These are phyloP conservation scores for Lanmaoa rubissima DNA, from an alignment of 768 basidiomycete species.

Conservation along the genomic window DNA sequence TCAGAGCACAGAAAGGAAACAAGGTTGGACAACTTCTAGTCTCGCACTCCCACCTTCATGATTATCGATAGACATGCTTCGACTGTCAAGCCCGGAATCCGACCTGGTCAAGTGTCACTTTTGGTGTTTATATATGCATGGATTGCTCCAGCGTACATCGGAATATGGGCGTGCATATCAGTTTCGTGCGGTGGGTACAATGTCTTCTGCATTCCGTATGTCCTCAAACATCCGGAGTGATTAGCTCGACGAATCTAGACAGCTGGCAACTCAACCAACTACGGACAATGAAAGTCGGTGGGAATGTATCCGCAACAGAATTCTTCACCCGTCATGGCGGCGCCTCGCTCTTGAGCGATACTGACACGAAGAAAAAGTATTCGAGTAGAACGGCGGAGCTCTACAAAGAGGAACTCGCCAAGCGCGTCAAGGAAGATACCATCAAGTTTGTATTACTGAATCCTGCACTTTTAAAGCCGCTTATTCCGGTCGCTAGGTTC, in stretches of 20 bases:
- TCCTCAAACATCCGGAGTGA: slow-evolving; percentile 20
- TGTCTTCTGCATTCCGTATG: not conserved
- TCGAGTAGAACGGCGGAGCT: slow-evolving; percentile 76
- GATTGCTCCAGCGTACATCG: slow-evolving; percentile 95
- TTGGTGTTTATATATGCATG: slow-evolving; percentile 94
- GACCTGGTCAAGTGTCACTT: slow-evolving; percentile 96
- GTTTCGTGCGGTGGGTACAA: slow-evolving; percentile 80
- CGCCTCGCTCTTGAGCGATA: slow-evolving; percentile 59
- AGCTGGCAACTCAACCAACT: slow-evolving; percentile 90
- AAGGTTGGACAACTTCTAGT: slow-evolving; percentile 46
- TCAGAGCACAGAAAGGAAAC: slow-evolving; percentile 86
- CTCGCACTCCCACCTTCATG: slow-evolving; percentile 1
- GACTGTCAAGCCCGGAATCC: slow-evolving; percentile 96
- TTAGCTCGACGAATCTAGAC: slow-evolving; percentile 94
- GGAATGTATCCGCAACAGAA: slow-evolving; percentile 81
- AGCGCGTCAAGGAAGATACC: slow-evolving; percentile 74
- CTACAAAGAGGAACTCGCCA: slow-evolving; percentile 90
- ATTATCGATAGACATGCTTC: slow-evolving; percentile 69
- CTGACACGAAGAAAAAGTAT: slow-evolving; percentile 89
- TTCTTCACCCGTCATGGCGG: slow-evolving; percentile 92
- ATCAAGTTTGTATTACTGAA: slow-evolving; percentile 47
- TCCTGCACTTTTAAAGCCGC: not conserved
- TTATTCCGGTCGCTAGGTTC: slow-evolving; percentile 46
- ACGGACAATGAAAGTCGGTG: slow-evolving; percentile 95
- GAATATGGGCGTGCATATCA: slow-evolving; percentile 98